Evolutionary conservation across 768 basidiomycete species (phyloP).

Genomic region (Amanita subjunquillea): DNA sequence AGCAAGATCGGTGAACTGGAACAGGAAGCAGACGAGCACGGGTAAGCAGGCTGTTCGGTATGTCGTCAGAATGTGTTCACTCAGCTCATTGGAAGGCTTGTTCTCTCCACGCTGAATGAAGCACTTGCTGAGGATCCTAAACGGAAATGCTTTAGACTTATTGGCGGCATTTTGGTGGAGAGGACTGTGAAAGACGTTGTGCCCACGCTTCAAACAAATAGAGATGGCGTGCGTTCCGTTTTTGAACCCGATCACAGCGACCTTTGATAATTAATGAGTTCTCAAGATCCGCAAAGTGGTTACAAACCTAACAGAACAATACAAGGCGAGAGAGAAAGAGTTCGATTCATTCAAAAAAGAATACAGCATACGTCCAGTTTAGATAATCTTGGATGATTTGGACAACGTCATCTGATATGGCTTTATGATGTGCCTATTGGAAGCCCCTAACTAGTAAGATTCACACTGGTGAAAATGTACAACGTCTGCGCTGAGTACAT

Average conservation of each 20-base stretch:
- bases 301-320: constrained; percentile 69
- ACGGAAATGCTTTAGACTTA: constrained; percentile 92
- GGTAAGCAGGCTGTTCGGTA: constrained; percentile 36
- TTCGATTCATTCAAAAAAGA: constrained; percentile 73
- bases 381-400: background rate
- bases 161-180: constrained; percentile 93
- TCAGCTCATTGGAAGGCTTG: constrained; percentile 38
- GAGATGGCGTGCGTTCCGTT: constrained; percentile 58
- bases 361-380: constrained; percentile 56
- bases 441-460: background rate
- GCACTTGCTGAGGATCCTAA: constrained; percentile 73
- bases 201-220: constrained; percentile 82
- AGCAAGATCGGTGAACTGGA: constrained; percentile 96
- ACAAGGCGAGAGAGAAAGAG: constrained; percentile 81
- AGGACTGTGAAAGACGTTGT: constrained; percentile 92
- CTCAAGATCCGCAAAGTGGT: constrained; percentile 76
- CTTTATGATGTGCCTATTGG: background rate
- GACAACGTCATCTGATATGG: background rate
- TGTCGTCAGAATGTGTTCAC: background rate
- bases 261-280: constrained; percentile 9
- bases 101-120: constrained; percentile 80
- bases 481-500: too few relatives aligned
- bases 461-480: background rate
- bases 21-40: constrained; percentile 91
- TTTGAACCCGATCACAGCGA: background rate